Evolutionary conservation across 2,329 filamentous ascomycete species (phyloP).

Genomic region (Metarhizium robertsii): DNA sequence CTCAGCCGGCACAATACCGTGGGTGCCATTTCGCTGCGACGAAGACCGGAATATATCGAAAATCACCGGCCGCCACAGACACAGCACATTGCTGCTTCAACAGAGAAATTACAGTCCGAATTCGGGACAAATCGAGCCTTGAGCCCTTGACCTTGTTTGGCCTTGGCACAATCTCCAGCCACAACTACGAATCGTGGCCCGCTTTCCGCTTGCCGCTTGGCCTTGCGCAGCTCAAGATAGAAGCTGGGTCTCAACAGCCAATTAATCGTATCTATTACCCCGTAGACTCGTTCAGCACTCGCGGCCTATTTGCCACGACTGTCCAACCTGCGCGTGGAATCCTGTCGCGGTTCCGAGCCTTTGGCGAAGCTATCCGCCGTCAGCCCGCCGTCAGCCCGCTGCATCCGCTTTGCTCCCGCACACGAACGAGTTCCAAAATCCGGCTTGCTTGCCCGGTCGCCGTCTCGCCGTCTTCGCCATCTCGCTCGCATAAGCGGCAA

Average conservation of each 20-base stretch:
- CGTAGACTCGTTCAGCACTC: background rate
- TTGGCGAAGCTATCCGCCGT: background rate
- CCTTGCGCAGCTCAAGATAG: background rate
- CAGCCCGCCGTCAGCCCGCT: background rate
- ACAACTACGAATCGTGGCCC: conserved; percentile 4
- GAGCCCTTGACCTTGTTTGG: background rate
- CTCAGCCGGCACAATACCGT: background rate
- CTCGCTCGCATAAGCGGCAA: background rate
- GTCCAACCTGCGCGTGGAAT: background rate
- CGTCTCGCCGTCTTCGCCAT: no score
- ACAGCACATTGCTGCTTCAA: background rate
- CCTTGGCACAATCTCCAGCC: conserved; percentile 6
- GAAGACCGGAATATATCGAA: background rate
- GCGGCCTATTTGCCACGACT: background rate
- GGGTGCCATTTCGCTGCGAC: background rate
- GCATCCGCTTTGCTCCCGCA: background rate
- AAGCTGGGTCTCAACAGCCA: background rate
- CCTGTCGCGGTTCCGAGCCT: background rate
- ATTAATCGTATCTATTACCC: background rate
- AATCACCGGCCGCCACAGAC: background rate
- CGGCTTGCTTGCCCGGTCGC: no score
- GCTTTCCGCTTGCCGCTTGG: background rate
- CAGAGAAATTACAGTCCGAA: no score
- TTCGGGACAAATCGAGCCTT: no score
- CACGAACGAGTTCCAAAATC: no score